Evolutionary conservation across 768 basidiomycete species (phyloP), one percentile per base, ranked within the genome.

Genomic region (Agaricus subrufescens): DNA sequence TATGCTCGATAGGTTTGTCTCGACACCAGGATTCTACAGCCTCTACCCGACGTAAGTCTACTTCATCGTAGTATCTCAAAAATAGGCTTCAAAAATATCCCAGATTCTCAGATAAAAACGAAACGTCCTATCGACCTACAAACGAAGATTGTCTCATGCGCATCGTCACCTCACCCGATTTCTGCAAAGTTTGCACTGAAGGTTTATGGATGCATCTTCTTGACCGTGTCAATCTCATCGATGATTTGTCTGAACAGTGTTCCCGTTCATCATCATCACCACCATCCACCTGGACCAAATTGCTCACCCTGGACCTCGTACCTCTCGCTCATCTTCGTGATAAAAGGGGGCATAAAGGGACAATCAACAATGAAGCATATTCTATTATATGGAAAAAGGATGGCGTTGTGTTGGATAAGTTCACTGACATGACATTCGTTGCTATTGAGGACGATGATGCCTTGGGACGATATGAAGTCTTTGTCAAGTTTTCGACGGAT

Each of bases 61-160:
- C 8, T 11, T 19, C 23, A 42, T 12, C 40, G n/a, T 15, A 12
- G n/a, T 19, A 42, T 2, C 19, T 30, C 43, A 37, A 7, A 26
- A 39, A 46, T 27, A 30, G 15, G 44, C 30, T 25, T 30, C 23
- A 1, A 15, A 7, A 46, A n/a, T 51, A 14, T 54, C 47, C 19
- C 44, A 89, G 87, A 19, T 90, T 78, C 64, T 87, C 85, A 0
- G 75, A 84, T 34, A 66, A 72, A 39, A 89, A 91, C 62, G 66
- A 68, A 50, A 90, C 86, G 0, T 78, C 80, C 3, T 91, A 87
- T 68, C 80, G 90, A n/a, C 90, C 90, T 3, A 91, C 89, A 2
- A 89, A 90, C 60, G 84, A 89, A 58, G 86, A 84, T 66, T 91
- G 90, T 65, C 81, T 91, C 46, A 91, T 92, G 90, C 87, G 90